phyloP scores from a whole-genome alignment of 352 stramenopile genomes.

The Pythium periplocum region DNA sequence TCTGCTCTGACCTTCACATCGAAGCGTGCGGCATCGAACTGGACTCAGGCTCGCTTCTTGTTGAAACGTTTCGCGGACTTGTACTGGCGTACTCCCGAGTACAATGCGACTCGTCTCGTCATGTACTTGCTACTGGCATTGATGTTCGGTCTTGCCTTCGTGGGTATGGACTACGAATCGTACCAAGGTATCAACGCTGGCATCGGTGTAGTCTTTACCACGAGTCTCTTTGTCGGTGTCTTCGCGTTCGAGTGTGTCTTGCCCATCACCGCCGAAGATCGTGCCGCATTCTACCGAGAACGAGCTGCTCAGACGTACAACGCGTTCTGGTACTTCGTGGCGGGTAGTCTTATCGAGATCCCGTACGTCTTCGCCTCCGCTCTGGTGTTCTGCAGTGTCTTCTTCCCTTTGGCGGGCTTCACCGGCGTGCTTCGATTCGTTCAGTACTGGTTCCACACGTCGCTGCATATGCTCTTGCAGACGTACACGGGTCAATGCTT shows the following conservation, averaged over 20 bases:
- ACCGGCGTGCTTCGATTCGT: slow-evolving; percentile 21
- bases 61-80: slow-evolving; percentile 6
- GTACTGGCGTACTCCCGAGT: slow-evolving; percentile 34
- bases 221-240: slow-evolving; percentile 51
- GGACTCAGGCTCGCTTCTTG: slow-evolving; percentile 5
- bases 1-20: background rate
- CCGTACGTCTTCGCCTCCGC: slow-evolving; percentile 22
- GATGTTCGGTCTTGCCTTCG: slow-evolving; percentile 49
- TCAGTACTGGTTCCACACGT: slow-evolving; percentile 56
- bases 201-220: slow-evolving; percentile 54
- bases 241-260: slow-evolving; percentile 53
- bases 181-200: slow-evolving; percentile 17
- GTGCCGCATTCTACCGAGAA: slow-evolving; percentile 58
- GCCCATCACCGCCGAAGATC: slow-evolving; percentile 57
- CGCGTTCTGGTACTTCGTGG: slow-evolving; percentile 41
- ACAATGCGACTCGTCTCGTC: slow-evolving; percentile 52
- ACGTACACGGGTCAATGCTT: slow-evolving; percentile 70
- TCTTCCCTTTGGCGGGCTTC: slow-evolving; percentile 25
- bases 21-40: background rate
- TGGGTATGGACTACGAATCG: slow-evolving; percentile 13
- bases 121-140: slow-evolving; percentile 46
- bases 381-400: slow-evolving; percentile 25
- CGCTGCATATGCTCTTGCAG: slow-evolving; percentile 38
- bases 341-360: slow-evolving; percentile 60
- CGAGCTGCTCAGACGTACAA: slow-evolving; percentile 69